Percentiles rank a stretch among this genome's conserved stretches.
Evolutionary conservation across 768 basidiomycete genomes (phyloP).

Genomic region (Mycena amicta): DNA sequence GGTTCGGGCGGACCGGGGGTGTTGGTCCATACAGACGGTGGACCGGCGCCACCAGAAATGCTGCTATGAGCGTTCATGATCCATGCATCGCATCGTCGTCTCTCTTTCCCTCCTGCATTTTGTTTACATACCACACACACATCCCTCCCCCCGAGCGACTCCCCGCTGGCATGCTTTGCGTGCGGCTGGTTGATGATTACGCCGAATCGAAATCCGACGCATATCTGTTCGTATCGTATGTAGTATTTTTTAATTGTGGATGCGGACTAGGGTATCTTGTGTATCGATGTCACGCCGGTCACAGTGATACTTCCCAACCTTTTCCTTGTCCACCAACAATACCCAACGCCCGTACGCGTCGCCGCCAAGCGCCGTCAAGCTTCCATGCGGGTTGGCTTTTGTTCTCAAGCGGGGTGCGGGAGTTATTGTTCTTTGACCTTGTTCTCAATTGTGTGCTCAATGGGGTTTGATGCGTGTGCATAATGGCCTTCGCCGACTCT

Average conservation of each 20-base stretch:
- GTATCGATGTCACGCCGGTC: no score
- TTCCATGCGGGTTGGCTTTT: neutral
- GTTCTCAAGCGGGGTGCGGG: neutral
- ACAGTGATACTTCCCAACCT: no score
- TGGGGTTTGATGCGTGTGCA: slow-evolving; percentile 11
- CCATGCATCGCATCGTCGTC: no score
- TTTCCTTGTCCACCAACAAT: no score
- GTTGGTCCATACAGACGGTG: slow-evolving; percentile 17
- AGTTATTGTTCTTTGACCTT: slow-evolving; percentile 19
- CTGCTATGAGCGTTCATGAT: neutral
- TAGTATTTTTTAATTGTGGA: neutral
- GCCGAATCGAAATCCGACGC: neutral
- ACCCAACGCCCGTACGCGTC: no score
- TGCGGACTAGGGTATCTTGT: no score
- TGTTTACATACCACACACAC: no score
- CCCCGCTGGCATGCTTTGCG: neutral
- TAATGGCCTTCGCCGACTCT: slow-evolving; percentile 10
- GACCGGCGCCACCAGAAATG: slow-evolving; percentile 6
- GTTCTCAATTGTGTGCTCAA: slow-evolving; percentile 21
- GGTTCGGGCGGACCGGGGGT: slow-evolving; percentile 13
- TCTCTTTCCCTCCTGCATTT: neutral
- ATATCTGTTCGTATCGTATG: neutral
- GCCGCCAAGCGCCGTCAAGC: neutral
- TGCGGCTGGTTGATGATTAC: neutral
- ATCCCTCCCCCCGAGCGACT: neutral